Percentiles rank a stretch among this genome's conserved stretches.
Evolutionary conservation across 257 asterid species (phyloP).

Genomic region (Vinca minor): DNA sequence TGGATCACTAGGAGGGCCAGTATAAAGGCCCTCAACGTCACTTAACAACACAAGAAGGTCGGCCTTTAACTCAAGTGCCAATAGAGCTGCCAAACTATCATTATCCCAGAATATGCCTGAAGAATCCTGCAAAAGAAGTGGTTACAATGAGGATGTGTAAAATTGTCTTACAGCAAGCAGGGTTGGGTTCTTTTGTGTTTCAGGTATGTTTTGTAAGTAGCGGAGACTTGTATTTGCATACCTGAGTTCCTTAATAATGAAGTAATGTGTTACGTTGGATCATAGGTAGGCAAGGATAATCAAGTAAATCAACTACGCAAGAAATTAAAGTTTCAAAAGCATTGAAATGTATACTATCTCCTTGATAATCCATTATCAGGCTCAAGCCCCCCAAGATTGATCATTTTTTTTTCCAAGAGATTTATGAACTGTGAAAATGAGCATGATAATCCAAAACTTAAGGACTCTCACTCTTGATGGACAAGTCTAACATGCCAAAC

Average conservation of each 20-base stretch:
- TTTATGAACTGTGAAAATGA: not conserved
- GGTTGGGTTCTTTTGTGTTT: no score
- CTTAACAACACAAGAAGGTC: conserved; percentile 81
- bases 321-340: not conserved
- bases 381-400: not conserved
- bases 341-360: not conserved
- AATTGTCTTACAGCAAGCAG: not conserved
- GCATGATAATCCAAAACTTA: not conserved
- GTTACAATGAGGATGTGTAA: not conserved
- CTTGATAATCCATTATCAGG: not conserved
- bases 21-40: conserved; percentile 84
- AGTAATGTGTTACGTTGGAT: not conserved
- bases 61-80: conserved; percentile 77
- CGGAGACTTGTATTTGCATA: not conserved
- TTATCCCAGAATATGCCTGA: conserved; percentile 94
- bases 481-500: not conserved
- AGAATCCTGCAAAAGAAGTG: conserved; percentile 50
- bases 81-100: conserved; percentile 77
- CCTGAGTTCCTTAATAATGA: not conserved
- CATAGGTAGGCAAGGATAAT: not conserved
- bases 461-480: not conserved
- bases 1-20: conserved; percentile 83
- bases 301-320: not conserved
- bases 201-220: not conserved
- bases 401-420: not conserved